Evolutionary conservation across 1,284 basidiomycete genomes (phyloP), one percentile per base, ranked within the genome.

Genomic region (Hemileia vastatrix): DNA sequence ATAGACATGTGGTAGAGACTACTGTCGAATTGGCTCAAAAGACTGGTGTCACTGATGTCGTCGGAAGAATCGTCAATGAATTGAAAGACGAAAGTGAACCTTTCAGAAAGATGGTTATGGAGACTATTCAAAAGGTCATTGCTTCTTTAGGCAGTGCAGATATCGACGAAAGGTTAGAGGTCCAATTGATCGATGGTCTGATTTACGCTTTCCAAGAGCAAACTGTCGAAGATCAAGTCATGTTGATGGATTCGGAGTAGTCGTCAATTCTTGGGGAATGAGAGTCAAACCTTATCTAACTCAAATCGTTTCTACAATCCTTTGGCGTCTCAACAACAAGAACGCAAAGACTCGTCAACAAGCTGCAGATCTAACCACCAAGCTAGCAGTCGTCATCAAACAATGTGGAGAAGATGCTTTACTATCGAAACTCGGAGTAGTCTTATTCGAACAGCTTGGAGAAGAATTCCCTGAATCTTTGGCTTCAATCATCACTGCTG

Each of bases 121-220:
- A 98, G 79, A 97, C 94, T 0, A 96, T 98, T 70, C 94, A 91
- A 19, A 94, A 96, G 76, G 94, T 98, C 43, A 82, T 99, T 32
- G 84, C 86, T 6, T 87, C 86, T 8, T 83, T 94, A 3, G 92
- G 95, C 62, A 90, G 93, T 2, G 90, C 93, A 0, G 95, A 98
- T 72, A 88, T 98, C 64, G 94, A 97, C 74, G 92, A 98, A 77
- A 83, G 92, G 54, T 81, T 98, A 52, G 93, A 99, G 77, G 84
- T 93, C 13, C 83, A 89, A 62, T 83, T 99, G 9, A 88, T 98
- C 32, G 95, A 99, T 73, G 94, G 94, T 53, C 93, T 98, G 77
- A 97, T 97, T 78, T 97, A 94, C 75, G 87, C 94, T 4, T 98
- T 98, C 88, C 94, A 97, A 77, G 93, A 98, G 79, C 94, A 98